Conservation (phyloP, 768 basidiomycete genomes). For the Cystofilobasidium ferigula region DNA sequence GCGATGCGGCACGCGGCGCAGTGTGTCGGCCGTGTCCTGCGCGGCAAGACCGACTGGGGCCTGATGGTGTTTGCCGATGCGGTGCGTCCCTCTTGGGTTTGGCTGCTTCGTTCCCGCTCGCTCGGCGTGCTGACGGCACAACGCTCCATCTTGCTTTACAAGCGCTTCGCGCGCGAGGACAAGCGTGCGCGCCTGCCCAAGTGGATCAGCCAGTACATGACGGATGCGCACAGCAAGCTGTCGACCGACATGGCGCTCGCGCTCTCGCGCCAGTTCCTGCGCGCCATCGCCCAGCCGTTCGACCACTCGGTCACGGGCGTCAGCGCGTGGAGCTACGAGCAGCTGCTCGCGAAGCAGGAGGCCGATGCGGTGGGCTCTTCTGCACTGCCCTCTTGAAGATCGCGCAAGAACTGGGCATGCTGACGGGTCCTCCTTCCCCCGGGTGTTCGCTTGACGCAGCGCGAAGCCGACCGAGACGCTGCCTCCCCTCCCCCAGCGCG, state of each 20-base stretch:
- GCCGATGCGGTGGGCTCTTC: too few relatives aligned
- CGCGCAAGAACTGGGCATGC: too few relatives aligned
- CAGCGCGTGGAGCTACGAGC: conserved; percentile 87
- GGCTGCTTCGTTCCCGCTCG: not conserved
- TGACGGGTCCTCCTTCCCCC: too few relatives aligned
- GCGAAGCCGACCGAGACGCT: too few relatives aligned
- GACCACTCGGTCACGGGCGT: conserved; percentile 92
- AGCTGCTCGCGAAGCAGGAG: conserved; percentile 64
- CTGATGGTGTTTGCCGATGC: conserved; percentile 99
- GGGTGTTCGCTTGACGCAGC: too few relatives aligned
- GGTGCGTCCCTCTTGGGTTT: conserved; percentile 43
- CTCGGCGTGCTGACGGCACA: not conserved
- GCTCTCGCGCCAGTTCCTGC: conserved; percentile 89
- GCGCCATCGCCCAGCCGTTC: conserved; percentile 95
- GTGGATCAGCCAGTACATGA: conserved; percentile 99
- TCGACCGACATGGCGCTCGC: conserved; percentile 97
- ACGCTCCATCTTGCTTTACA: not conserved
- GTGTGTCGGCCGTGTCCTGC: conserved; percentile 91
- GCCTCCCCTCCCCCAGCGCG: too few relatives aligned
- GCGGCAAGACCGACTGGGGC: conserved; percentile 99
- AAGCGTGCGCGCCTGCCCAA: conserved; percentile 82
- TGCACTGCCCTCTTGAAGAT: too few relatives aligned
- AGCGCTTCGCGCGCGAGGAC: conserved; percentile 36
- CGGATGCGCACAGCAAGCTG: conserved; percentile 91
- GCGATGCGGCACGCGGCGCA: conserved; percentile 99